Evolutionary conservation across 1,139 yeast genomes (phyloP), one percentile per base, ranked within the genome.

Genomic region (Suzukiozyma palmioleophila): DNA sequence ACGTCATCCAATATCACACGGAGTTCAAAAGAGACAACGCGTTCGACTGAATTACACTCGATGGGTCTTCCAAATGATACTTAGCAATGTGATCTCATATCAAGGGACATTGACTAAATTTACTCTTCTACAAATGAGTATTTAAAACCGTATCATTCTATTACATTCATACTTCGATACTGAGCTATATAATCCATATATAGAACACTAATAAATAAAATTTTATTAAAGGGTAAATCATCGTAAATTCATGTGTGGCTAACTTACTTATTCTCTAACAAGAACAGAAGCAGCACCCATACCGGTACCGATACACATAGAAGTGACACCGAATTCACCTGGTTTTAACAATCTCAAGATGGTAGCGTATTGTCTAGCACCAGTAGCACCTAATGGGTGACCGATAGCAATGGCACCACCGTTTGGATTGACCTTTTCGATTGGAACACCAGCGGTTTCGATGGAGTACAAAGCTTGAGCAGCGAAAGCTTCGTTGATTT

Each of bases 371-470:
- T 89, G 97, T 66, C 97, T 82, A 15, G 96, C 90, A 58, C 97
- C 97, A 33, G 97, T 90, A 54, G 90, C 83, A 43, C 97, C 97
- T 54, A 90, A 75, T 45, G 97, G 97, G 64, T 90, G 97, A 34
- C 97, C 97, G 48, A 90, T 64, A 15, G 97, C 97, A 56, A 90
- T 89, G 42, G 97, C 97, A 58, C 97, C 97, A 59, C 97, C 97
- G 57, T 84, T 80, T 47, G 90, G 87, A 68, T 90, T 90, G 53
- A 89, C 90, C 62, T 81, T 87, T 41, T 72, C 75, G 41, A 62
- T 46, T 44, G 89, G 90, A 47, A 90, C 77, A 44, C 83, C 80
- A 52, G 79, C 73, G 34, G 77, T 70, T 47, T 74, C 71, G 39
- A 87, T 75, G 44, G 92, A 83, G 69, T 77, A 90, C 41, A 90